These are phyloP conservation scores for Elongisporangium undulatum DNA, from an alignment of 352 stramenopile species.

Conservation along the genomic window DNA sequence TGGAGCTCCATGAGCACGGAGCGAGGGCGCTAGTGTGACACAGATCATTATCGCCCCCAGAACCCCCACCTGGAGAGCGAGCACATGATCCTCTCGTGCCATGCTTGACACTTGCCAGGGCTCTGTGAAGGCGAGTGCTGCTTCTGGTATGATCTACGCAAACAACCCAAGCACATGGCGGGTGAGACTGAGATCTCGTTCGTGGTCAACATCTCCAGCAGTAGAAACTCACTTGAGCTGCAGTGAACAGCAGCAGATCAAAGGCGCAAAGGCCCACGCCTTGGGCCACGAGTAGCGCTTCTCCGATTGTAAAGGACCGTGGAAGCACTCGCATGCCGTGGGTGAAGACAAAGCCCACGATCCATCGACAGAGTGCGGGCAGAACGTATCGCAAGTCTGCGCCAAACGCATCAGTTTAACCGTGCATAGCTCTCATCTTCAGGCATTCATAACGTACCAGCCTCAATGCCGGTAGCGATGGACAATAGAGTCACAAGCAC, in stretches of 20 bases:
- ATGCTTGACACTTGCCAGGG: constrained; percentile 1
- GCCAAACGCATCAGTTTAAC: not conserved
- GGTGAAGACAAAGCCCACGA: constrained; percentile 29
- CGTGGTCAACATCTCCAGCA: not conserved
- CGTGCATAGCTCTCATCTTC: too few species aligned
- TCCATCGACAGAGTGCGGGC: constrained; percentile 22
- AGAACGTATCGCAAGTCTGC: constrained; percentile 26
- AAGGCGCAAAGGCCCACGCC: constrained; percentile 41
- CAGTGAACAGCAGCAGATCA: constrained; percentile 45
- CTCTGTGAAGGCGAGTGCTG: not conserved
- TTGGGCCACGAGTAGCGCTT: constrained; percentile 64
- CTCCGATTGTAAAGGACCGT: constrained; percentile 70
- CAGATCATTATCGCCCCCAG: constrained; percentile 45
- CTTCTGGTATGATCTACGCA: constrained; percentile 2
- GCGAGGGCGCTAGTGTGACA: constrained; percentile 36
- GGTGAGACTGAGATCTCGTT: not conserved
- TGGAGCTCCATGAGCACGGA: constrained; percentile 32
- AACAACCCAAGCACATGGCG: constrained; percentile 1
- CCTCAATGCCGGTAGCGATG: constrained; percentile 12
- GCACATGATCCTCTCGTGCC: constrained; percentile 32
- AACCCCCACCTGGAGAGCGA: constrained; percentile 59
- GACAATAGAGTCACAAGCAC: constrained; percentile 25
- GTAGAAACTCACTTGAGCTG: constrained; percentile 25
- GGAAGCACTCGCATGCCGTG: constrained; percentile 38
- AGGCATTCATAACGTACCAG: not conserved